Percentiles rank a stretch among this genome's conserved stretches.
phyloP scores from a whole-genome alignment of 176 grass and related monocot species.

The Oryza meyeriana region DNA sequence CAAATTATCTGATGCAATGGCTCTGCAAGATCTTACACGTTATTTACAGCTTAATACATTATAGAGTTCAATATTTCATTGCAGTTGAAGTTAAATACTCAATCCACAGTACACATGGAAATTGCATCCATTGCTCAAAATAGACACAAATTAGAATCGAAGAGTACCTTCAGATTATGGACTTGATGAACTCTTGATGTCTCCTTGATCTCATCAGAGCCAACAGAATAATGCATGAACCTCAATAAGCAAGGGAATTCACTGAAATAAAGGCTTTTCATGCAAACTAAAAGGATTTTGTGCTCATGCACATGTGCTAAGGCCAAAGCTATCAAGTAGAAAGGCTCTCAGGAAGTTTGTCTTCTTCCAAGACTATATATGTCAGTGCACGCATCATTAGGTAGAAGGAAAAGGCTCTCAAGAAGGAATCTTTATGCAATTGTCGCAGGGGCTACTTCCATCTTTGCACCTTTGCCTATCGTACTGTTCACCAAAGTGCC shows the following conservation, averaged over 20 bases:
- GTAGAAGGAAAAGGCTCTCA: conserved; percentile 7
- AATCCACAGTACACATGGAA: neutral
- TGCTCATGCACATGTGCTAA: neutral
- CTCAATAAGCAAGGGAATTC: neutral
- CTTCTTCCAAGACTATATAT: neutral
- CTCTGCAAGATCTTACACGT: neutral
- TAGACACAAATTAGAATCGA: neutral
- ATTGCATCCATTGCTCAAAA: neutral
- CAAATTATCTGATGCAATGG: neutral
- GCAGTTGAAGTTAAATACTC: neutral
- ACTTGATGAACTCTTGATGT: neutral
- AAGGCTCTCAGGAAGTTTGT: neutral
- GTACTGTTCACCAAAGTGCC: conserved; percentile 77
- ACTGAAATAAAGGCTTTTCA: neutral
- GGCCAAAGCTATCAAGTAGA: neutral
- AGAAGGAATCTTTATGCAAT: conserved; percentile 52
- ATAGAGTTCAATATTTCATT: neutral
- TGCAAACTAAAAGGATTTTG: neutral
- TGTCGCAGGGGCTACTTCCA: conserved; percentile 80
- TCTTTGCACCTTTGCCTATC: conserved; percentile 55
- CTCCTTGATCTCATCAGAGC: neutral
- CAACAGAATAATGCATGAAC: neutral
- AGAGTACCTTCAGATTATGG: neutral
- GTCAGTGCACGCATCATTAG: neutral
- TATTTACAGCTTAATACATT: neutral